These are phyloP conservation scores for Aspergillus hiratsukae DNA, from an alignment of 2,329 filamentous ascomycete genomes.

Conservation along the genomic window DNA sequence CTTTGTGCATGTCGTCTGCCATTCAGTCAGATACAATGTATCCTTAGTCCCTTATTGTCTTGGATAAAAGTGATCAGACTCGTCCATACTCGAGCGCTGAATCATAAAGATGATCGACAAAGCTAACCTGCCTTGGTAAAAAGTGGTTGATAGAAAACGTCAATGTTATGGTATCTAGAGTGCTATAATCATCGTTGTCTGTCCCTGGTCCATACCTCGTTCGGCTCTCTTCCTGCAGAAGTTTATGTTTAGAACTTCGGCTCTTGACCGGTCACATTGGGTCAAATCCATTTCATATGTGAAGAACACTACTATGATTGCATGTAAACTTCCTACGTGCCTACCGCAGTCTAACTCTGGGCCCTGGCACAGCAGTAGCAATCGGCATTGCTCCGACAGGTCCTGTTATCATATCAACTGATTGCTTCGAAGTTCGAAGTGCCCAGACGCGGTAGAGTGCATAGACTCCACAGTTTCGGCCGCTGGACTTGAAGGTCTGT, in stretches of 20 bases:
- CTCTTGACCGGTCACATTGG: background rate
- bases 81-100: background rate
- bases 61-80: background rate
- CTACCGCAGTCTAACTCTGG: background rate
- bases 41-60: background rate
- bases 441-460: background rate
- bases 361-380: background rate
- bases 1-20: background rate
- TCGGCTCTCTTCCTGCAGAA: background rate
- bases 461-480: constrained; percentile 10
- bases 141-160: background rate
- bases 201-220: background rate
- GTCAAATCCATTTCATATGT: background rate
- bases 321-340: too few species aligned
- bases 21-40: background rate
- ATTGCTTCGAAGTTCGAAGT: background rate
- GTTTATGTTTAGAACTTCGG: background rate
- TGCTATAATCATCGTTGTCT: too few species aligned
- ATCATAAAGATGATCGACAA: background rate
- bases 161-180: background rate
- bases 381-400: background rate
- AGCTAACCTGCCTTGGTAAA: background rate
- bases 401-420: background rate
- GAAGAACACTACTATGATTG: background rate
- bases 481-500: background rate